phyloP scores from a whole-genome alignment of 2,329 filamentous ascomycete genomes.

The Grosmannia clavigera region DNA sequence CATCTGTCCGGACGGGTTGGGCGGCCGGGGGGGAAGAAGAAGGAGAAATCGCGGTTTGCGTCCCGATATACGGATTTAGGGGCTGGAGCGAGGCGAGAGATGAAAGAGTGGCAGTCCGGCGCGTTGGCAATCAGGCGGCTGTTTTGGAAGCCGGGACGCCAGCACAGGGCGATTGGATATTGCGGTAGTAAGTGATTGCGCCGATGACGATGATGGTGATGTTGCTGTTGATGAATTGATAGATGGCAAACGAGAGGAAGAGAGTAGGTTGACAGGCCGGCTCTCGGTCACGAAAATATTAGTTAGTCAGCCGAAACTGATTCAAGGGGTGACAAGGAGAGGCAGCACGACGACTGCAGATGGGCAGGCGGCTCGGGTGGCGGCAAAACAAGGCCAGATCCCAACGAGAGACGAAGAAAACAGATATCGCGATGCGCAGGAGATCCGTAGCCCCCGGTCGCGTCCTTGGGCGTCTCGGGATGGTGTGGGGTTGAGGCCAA shows the following conservation, averaged over 20 bases:
- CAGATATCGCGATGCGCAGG: not conserved
- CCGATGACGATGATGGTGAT: not conserved
- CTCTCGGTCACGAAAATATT: not conserved
- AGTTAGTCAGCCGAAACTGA: not conserved
- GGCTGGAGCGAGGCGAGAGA: not conserved
- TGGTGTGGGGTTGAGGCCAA: slow-evolving; percentile 2
- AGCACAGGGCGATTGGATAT: not conserved
- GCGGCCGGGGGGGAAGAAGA: not conserved
- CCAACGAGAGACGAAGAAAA: not conserved
- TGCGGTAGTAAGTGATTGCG: not conserved
- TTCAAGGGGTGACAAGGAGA: not conserved
- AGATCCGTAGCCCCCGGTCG: not conserved
- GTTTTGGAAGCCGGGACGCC: not conserved
- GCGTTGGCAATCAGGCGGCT: not conserved
- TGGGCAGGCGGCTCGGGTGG: no score
- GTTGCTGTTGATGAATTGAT: not conserved
- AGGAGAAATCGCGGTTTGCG: not conserved
- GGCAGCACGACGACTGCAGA: not conserved
- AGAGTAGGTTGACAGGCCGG: not conserved
- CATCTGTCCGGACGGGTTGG: slow-evolving; percentile 1
- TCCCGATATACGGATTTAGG: not conserved
- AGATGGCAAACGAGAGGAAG: not conserved
- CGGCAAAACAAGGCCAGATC: not conserved
- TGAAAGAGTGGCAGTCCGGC: not conserved
- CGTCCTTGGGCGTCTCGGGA: slow-evolving; percentile 3